Conservation (phyloP, 2,329 filamentous ascomycete genomes). For the Dactylellina parvicollis region DNA sequence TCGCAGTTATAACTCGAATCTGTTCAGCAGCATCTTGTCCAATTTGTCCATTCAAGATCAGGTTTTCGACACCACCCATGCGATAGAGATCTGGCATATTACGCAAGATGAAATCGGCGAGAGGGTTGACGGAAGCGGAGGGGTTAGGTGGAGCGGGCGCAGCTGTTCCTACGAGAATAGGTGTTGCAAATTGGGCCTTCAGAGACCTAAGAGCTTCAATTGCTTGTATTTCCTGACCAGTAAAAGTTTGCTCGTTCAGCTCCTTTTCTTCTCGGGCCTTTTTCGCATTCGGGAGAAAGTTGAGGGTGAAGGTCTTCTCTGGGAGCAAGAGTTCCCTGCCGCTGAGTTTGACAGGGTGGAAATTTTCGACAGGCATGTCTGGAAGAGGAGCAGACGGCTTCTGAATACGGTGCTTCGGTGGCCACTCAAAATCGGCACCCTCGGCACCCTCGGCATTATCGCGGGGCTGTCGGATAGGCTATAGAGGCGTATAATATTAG, state of each 20-base stretch:
- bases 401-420: conserved; percentile 35
- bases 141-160: background rate
- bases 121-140: background rate
- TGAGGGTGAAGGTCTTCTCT: conserved; percentile 23
- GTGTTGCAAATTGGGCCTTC: background rate
- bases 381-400: background rate
- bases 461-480: conserved; percentile 34
- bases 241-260: conserved; percentile 36
- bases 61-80: conserved; percentile 21
- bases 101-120: conserved; percentile 39
- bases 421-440: conserved; percentile 41
- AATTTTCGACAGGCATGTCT: conserved; percentile 21
- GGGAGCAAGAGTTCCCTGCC: conserved; percentile 34
- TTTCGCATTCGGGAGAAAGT: conserved; percentile 27
- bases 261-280: conserved; percentile 29
- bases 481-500: background rate
- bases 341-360: conserved; percentile 10
- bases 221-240: conserved; percentile 40
- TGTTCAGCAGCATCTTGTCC: conserved; percentile 19
- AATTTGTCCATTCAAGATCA: conserved; percentile 18
- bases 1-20: conserved; percentile 36
- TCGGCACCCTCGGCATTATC: conserved; percentile 26
- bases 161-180: background rate
- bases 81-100: conserved; percentile 39
- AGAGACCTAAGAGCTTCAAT: conserved; percentile 36